phyloP scores from a whole-genome alignment of 176 grass and related monocot genomes.

The Bolboschoenus planiculmis region DNA sequence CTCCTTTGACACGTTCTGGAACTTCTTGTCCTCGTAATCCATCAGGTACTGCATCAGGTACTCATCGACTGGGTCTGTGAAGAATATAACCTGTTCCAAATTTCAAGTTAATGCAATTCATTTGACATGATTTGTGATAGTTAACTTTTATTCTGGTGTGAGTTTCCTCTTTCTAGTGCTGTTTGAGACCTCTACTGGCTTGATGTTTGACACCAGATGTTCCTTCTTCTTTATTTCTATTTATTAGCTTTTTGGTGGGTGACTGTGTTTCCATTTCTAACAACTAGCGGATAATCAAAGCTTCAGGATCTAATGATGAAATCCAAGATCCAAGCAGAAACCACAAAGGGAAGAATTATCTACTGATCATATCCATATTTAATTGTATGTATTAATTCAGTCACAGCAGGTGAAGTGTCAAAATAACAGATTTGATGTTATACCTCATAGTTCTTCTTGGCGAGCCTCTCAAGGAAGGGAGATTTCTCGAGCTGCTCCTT shows the following conservation, averaged over 20 bases:
- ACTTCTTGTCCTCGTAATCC: slow-evolving; percentile 98
- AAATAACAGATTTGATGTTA: background rate
- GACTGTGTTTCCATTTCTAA: background rate
- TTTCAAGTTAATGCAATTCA: background rate
- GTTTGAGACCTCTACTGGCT: background rate
- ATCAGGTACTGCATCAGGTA: slow-evolving; percentile 99
- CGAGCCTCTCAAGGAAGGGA: slow-evolving; percentile 94
- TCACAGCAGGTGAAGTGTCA: background rate
- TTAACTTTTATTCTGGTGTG: background rate
- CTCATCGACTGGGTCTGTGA: slow-evolving; percentile 90
- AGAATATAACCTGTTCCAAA: slow-evolving; percentile 71
- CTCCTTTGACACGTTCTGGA: slow-evolving; percentile 98
- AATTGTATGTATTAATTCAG: background rate
- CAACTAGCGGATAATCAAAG: background rate
- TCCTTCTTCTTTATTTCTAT: background rate
- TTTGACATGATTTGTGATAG: background rate
- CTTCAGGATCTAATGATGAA: background rate
- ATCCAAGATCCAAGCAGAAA: background rate
- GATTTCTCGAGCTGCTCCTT: slow-evolving; percentile 97
- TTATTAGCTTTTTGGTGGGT: background rate
- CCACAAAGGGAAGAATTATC: background rate
- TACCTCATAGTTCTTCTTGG: slow-evolving; percentile 97
- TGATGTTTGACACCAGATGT: background rate
- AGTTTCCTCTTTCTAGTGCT: background rate
- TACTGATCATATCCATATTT: background rate